Base-by-base conservation (phyloP, 1,284 basidiomycete species). In the Veloporphyrellus conicus region DNA sequence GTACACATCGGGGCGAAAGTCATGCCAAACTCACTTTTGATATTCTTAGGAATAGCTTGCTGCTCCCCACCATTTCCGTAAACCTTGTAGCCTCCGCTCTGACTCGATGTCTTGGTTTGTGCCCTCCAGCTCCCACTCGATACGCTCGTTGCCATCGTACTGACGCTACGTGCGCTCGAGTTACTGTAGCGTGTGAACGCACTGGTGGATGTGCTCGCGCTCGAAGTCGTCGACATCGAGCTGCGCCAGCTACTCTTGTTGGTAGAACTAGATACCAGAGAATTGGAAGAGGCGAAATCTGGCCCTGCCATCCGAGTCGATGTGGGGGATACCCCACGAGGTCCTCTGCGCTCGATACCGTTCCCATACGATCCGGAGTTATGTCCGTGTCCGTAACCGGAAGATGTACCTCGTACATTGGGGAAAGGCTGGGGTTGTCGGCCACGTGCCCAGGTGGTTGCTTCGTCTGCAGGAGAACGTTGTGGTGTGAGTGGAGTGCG, bases 141-240 rank as follows among this genome's bases (percentile, higher is more conserved):
- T 15, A 87, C 77, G 58, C 84, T 87, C 28, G 86, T 89, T 47
- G 87, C 87, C 48, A 79, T 79, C 3, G 87, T 90, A 16, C 84
- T 82, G 32, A 89, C 74, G 54, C 84, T 87, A 43, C 82, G 74
- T 47, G 74, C 60, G 62, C 85, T 88, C 27, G 76, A 78, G 60
- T 89, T 90, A 68, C 84, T 87, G 68, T 85, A 88, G 51, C 81
- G 72, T 27, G 87, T 89, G 59, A 88, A 90, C 35, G 81, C 79
- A 22, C 78, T 81, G 23, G 78, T 77, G 5, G 80, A 81, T 36
- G 82, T 82, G 51, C 78, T 78, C 15, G 82, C 79, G 60, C 81
- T 86, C 37, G 82, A 78, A 11, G 74, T 74, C n/a, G 76, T 79
- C 48, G 75, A 78, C 74, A 75, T 81, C 33, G 84, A 86, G 63